Base-by-base conservation (phyloP, 352 stramenopile species). In the Phytopythium kandeliae region DNA sequence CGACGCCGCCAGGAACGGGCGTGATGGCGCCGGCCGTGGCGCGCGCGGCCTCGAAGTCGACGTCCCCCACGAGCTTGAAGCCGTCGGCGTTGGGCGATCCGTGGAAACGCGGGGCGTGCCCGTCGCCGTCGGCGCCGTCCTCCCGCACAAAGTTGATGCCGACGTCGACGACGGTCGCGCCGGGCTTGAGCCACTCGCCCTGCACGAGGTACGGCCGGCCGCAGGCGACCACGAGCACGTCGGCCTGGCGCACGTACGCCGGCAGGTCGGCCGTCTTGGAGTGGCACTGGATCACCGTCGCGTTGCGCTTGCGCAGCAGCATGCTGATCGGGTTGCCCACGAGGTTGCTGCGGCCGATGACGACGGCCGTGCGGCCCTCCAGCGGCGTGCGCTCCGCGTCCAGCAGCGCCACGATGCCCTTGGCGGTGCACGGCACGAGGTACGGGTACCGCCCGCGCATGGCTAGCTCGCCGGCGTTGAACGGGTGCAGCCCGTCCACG, bases 261-360 rank as follows among this genome's bases (percentile, higher is more conserved):
- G 87, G 74, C 6, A 98, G 65, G 67, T 99, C 68, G 15, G 79
- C 55, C 3, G 95, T 99, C 34, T 92, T 85, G 30, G 94, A 98
- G 69, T 99, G 97, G 47, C 96, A 97, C 61, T 99, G 89, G 28
- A 98, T 99, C 4, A 99, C 96, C 0, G 97, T 99, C 7, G 96
- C 96, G 73, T 99, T 86, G 22, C 92, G 78, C 67, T 97, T 94
- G 51, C 98, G 85, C 5, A 99, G 75, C 52, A 99, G 51, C 48
- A 98, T 85, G 8, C 84, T 92, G 37, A 99, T 83, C 1, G 97
- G 97, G 58, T 98, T 92, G 21, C 97, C 97, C 22, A 99, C 97
- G 51, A 99, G 86, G 69, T 99, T 98, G 56, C 78, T 96, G 37
- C 97, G 80, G 24, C 97, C 97, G 58, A 99, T 80, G 9, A 99